Conservation (phyloP, 805 yeast genomes). For the Kuraishia hungarica region DNA sequence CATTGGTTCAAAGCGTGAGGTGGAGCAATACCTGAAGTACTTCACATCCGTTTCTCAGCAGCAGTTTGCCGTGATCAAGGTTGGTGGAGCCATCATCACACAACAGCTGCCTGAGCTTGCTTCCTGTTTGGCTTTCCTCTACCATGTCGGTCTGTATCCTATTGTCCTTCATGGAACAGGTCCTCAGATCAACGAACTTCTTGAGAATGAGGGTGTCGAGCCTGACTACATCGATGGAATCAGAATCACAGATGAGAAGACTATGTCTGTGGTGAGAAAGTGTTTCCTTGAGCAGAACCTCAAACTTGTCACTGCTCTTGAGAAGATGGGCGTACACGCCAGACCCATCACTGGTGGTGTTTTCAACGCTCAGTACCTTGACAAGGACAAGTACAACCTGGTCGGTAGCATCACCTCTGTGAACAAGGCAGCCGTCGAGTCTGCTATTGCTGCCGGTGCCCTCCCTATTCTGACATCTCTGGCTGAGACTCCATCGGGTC, state of each 20-base stretch:
- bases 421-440: constrained; percentile 84
- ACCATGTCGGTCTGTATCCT: constrained; percentile 96
- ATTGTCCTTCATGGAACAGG: constrained; percentile 98
- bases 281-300: constrained; percentile 95
- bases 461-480: constrained; percentile 92
- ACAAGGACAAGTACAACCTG: constrained; percentile 80
- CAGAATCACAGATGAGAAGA: constrained; percentile 86
- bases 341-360: constrained; percentile 98
- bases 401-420: constrained; percentile 89
- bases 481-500: constrained; percentile 96
- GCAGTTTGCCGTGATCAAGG: constrained; percentile 97
- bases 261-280: constrained; percentile 93
- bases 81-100: constrained; percentile 98
- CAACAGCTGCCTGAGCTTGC: constrained; percentile 91
- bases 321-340: constrained; percentile 94
- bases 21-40: constrained; percentile 93
- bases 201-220: constrained; percentile 90
- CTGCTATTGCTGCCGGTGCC: constrained; percentile 93
- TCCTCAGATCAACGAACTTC: constrained; percentile 91
- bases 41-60: constrained; percentile 95
- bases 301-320: constrained; percentile 90
- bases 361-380: constrained; percentile 86
- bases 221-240: constrained; percentile 96
- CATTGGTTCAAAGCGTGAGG: constrained; percentile 96
- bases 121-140: constrained; percentile 88